Base-by-base conservation (phyloP, 176 grass and related monocot species). In the Saccharum spontaneum region DNA sequence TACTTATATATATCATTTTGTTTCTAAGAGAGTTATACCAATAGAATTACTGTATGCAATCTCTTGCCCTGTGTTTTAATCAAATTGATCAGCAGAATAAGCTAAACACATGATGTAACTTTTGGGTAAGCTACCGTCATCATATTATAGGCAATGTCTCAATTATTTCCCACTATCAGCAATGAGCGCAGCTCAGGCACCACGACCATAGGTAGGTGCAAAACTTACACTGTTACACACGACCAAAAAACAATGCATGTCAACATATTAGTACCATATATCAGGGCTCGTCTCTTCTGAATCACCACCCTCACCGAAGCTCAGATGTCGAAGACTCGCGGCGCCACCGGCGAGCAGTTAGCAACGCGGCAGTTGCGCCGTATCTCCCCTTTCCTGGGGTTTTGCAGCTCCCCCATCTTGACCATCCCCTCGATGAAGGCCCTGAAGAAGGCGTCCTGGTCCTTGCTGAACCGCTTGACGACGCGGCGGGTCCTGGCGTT, bases 401-500 rank as follows among this genome's bases (percentile, higher is more conserved):
- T 92, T 48, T 99, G 97, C 78, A 92, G 78, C 68, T 99, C 90
- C 9, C 97, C 97, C 97, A 99, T 89, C 75, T 77, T 94, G 76
- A 99, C 16, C 97, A 99, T 99, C 41, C 97, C 97, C 60, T 89
- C 61, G 20, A 86, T 69, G 83, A 96, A 96, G 45, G 93, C 97
- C 59, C 52, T 79, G 84, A 94, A 99, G 81, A 99, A 99, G 15
- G 90, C 91, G 37, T 34, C 84, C 78, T 96, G 88, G 79, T 99
- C 67, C 8, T 64, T 14, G 75, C 90, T 85, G 75, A 92, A 94
- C 59, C 31, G 61, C 67, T 46, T 67, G 33, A 97, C 94, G 36
- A 84, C 43, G 22, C 6, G 40, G 18, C 71, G 72, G 4, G 97
- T 94, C 43, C 18, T 73, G 15, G 66, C 80, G 46, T 92, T 67